Conservation (phyloP, 2,329 filamentous ascomycete genomes). For the Stagonosporopsis cucurbitacearum region DNA sequence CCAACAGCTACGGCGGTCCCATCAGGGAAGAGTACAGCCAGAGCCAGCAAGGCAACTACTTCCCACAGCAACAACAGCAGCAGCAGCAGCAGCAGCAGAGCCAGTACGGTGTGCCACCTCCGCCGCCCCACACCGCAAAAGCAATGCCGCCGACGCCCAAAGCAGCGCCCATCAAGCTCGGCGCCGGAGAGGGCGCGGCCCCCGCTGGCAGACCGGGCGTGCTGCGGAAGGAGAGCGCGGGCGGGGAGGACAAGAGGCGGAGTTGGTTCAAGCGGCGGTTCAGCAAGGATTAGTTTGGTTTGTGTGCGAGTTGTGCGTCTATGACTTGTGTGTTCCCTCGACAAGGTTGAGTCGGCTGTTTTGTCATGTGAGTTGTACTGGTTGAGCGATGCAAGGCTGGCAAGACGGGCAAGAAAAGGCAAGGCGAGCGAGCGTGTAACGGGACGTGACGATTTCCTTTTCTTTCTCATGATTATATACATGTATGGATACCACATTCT, state of each 20-base stretch:
- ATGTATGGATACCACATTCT: no score
- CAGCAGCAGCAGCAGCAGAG: conserved; percentile 21
- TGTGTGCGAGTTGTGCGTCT: no score
- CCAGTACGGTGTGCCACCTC: conserved; percentile 21
- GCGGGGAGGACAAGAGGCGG: conserved; percentile 69
- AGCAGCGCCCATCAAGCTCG: conserved; percentile 36
- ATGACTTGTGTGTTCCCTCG: no score
- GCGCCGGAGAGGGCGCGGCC: conserved; percentile 22
- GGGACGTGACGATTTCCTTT: no score
- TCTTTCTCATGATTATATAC: no score
- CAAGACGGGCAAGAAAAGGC: no score
- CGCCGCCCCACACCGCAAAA: conserved; percentile 27
- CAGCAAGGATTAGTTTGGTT: conserved; percentile 63
- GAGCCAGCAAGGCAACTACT: conserved; percentile 27
- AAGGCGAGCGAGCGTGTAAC: no score
- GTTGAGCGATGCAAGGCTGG: no score
- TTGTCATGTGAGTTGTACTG: no score
- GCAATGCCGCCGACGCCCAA: conserved; percentile 5
- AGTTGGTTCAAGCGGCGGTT: conserved; percentile 88
- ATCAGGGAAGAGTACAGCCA: conserved; percentile 51
- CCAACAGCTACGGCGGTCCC: conserved; percentile 56
- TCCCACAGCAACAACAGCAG: conserved; percentile 27
- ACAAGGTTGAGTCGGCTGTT: no score
- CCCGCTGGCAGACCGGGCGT: conserved; percentile 24
- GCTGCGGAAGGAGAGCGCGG: conserved; percentile 32